Conservation (phyloP, 495 filamentous ascomycete species). For the Aspergillus baeticus region DNA sequence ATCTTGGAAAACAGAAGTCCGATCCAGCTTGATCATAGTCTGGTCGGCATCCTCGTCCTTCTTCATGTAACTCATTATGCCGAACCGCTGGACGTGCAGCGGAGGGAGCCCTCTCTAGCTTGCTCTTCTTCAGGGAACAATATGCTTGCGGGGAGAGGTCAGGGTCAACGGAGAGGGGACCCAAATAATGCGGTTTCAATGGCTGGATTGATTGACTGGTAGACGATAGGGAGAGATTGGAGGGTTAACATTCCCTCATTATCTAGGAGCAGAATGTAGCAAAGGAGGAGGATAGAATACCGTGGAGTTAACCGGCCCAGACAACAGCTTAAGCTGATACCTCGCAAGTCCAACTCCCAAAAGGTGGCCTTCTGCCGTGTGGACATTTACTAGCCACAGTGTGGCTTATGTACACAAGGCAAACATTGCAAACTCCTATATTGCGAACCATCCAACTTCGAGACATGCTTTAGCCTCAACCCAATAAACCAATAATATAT, state of each 20-base stretch:
- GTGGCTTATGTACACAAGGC: slow-evolving; percentile 30
- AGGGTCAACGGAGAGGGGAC: slow-evolving; percentile 23
- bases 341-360: slow-evolving; percentile 25
- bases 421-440: slow-evolving; percentile 48
- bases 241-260: slow-evolving; percentile 33
- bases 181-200: slow-evolving; percentile 28
- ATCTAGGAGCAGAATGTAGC: slow-evolving; percentile 15
- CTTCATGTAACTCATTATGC: slow-evolving; percentile 90
- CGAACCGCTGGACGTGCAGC: slow-evolving; percentile 38
- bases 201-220: slow-evolving; percentile 22
- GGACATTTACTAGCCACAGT: slow-evolving; percentile 27
- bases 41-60: slow-evolving; percentile 97
- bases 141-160: slow-evolving; percentile 19
- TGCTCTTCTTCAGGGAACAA: slow-evolving; percentile 5
- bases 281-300: slow-evolving; percentile 12
- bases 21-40: slow-evolving; percentile 92
- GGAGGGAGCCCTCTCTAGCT: slow-evolving; percentile 24
- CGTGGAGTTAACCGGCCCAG: slow-evolving; percentile 16
- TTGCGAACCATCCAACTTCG: no score
- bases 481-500: no score
- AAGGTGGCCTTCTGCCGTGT: slow-evolving; percentile 51
- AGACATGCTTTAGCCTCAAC: no score
- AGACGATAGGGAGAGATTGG: slow-evolving; percentile 19
- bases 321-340: slow-evolving; percentile 17
- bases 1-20: slow-evolving; percentile 98